Percentiles rank a stretch among this genome's conserved stretches.
Evolutionary conservation across 768 basidiomycete species (phyloP).

Genomic region (Tylopilus vinaceipallidus): DNA sequence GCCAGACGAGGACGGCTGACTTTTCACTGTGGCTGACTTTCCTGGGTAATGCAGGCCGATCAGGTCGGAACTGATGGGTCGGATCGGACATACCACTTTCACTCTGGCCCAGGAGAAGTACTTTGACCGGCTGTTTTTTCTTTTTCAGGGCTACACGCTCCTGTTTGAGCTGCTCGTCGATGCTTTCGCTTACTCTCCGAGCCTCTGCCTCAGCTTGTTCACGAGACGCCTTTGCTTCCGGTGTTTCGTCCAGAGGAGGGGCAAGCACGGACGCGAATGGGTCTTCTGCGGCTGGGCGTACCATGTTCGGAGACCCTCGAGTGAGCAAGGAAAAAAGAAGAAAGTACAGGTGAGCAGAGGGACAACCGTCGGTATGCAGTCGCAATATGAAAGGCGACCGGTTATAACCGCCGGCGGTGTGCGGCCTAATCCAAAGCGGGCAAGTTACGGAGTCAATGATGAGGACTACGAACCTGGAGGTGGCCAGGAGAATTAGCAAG

Average conservation of each 20-base stretch:
- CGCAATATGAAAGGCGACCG: neutral
- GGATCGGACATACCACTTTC: constrained; percentile 51
- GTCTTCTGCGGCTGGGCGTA: constrained; percentile 48
- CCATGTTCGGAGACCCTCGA: constrained; percentile 13
- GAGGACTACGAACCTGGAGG: neutral
- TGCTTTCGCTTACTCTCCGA: constrained; percentile 63
- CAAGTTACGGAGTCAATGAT: too few relatives aligned
- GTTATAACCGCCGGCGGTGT: constrained; percentile 1
- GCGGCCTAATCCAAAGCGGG: neutral
- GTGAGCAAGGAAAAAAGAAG: neutral
- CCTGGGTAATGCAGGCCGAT: constrained; percentile 26
- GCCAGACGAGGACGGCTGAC: constrained; percentile 34
- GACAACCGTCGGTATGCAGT: neutral
- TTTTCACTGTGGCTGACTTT: constrained; percentile 79
- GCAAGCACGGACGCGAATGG: constrained; percentile 58
- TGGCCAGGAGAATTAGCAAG: neutral
- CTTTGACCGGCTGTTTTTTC: constrained; percentile 67
- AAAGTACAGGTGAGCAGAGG: neutral
- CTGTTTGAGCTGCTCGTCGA: constrained; percentile 68
- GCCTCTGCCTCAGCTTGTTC: constrained; percentile 64
- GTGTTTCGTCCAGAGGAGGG: constrained; percentile 65
- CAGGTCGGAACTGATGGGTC: constrained; percentile 3
- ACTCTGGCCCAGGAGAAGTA: constrained; percentile 73
- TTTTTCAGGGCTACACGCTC: constrained; percentile 59
- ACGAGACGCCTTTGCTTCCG: constrained; percentile 51